Base-by-base conservation (phyloP, 148 eudicot genomes). In the Rhododendron ovatum region DNA sequence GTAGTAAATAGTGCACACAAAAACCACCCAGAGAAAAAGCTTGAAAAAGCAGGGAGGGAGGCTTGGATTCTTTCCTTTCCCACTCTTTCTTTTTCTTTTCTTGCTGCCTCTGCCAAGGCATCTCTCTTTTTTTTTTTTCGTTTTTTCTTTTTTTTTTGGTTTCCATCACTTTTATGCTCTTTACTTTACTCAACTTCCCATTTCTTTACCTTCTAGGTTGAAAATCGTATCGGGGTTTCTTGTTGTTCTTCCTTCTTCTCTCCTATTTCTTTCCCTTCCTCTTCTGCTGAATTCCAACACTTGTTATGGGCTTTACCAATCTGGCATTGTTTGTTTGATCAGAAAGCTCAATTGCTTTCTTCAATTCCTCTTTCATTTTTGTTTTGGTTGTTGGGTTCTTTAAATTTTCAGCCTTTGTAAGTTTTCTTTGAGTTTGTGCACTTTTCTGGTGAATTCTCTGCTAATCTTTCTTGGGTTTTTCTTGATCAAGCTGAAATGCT, bases 51-150 rank as follows among this genome's bases (percentile, higher is more conserved):
- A 84, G 85, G 69, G 50, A 73, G 67, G 87, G 81, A 71, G 86
- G 82, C 61, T 79, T 76, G 77, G 85, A 67, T 47, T 82, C 83
- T 83, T 20, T 88, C 88, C 77, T 88, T 83, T 84, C 82, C 85
- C 4, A 51, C 67, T 65, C 67, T 63, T 37, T 61, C 82, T 76
- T 85, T 88, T 86, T 61, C 91, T 91, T 87, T 93, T 86, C 89
- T 91, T 94, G 89, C 86, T 77, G 84, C 90, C 86, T 85, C 86
- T 89, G 86, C 93, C 88, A 87, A 90, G 96, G 96, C 96, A 94
- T 94, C 95, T 93, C 86, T 80, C 77, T 59, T 22, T 20, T 2
- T 6, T 22, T 24, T 20, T 18, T 24, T 20, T 80, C 63, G n/a
- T n/a, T n/a, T n/a, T n/a, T 39, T 39, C 80, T 84, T 20, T 20